A percentile compares a stretch with the other conserved stretches of the same genome.
Conservation (phyloP, 2,329 filamentous ascomycete genomes). For the Exutisphaerella laricina region DNA sequence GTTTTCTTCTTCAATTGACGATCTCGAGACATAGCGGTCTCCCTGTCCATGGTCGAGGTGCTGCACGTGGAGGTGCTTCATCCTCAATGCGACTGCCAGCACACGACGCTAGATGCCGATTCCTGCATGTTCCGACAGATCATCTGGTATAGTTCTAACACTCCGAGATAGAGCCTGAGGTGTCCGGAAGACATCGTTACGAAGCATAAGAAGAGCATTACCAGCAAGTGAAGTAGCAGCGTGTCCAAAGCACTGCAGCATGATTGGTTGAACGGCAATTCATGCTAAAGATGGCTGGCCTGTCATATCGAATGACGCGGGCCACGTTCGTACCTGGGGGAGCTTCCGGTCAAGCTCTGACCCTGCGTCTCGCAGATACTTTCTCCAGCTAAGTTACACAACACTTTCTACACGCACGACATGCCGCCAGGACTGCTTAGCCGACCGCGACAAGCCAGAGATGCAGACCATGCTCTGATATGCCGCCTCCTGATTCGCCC, state of each 20-base stretch:
- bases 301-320: not conserved
- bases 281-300: constrained; percentile 1
- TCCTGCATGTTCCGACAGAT: not conserved
- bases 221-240: constrained; percentile 14
- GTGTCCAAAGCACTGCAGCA: not conserved
- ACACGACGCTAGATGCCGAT: not conserved
- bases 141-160: not conserved
- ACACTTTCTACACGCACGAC: not conserved
- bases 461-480: not conserved
- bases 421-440: not conserved
- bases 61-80: too few relatives aligned
- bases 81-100: too few relatives aligned
- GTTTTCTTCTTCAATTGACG: too few relatives aligned
- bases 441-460: not conserved
- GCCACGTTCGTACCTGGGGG: not conserved
- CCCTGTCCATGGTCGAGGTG: too few relatives aligned
- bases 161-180: not conserved
- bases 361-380: constrained; percentile 3
- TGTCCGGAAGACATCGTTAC: not conserved
- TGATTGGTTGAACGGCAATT: not conserved
- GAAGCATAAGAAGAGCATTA: not conserved
- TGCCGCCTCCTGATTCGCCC: constrained; percentile 1
- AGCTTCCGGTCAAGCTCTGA: too few relatives aligned
- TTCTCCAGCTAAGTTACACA: constrained; percentile 2
- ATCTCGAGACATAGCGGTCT: too few relatives aligned